Evolutionary conservation across 176 grass and related monocot species (phyloP), one percentile per base, ranked within the genome.

Genomic region (Carex pumila): DNA sequence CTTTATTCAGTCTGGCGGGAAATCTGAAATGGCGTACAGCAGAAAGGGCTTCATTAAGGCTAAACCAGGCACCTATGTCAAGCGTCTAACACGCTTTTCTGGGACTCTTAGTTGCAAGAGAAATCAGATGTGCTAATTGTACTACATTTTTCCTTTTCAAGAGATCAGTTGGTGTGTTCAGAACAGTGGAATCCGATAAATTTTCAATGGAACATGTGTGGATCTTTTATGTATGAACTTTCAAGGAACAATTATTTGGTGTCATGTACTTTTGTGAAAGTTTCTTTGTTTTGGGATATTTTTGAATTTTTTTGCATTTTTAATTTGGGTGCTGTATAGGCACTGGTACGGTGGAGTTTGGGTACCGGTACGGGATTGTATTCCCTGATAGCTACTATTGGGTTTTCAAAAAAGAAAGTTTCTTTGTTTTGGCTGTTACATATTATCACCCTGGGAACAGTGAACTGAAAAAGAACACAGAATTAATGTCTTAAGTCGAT

Each of bases 1-100:
- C 90, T 97, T 97, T 85, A 83, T 91, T 67, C 21, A 94, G 81
- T 94, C 92, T 7, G 94, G 92, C 57, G 81, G 69, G 0, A 79
- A 21, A 59, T 88, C 81, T 79, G 36, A 60, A 79, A 84, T 79
- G 30, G 3, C 0, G 25, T 87, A 88, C 64, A 53, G 68, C 22
- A 53, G 15, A 21, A n/a, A 85, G 50, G 85, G 94, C 30, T 82
- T 92, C 69, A 97, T 97, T 50, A 91, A 88, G 13, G 90, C 91
- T 0, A 97, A 82, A 86, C 67, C 90, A 2, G 94, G 90, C 29
- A 78, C 25, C 0, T 85, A 68, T 60, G 94, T 85, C 55, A 81
- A 84, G 0, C 50, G 73, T 18, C 82, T 97, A 65, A 97, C 94
- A 1, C 74, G 39, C 54, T 92, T 92, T 87, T 63, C 94, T 12